These are phyloP conservation scores for Bonia amplexicaulis DNA, from an alignment of 176 grass and related monocot species.

Conservation along the genomic window DNA sequence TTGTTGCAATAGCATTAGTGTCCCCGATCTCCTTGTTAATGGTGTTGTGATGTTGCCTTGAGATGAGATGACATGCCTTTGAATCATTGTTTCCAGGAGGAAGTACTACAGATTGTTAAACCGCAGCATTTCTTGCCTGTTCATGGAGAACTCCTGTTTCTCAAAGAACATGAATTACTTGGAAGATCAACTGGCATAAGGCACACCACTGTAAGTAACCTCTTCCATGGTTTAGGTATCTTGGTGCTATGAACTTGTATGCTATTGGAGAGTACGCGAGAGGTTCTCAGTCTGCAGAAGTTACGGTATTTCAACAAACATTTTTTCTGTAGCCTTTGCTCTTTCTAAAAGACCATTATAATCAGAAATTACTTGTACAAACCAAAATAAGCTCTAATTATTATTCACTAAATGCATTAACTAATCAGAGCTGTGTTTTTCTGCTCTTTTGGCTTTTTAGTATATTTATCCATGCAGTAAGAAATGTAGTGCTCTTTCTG, in stretches of 20 bases:
- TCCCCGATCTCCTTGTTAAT: background rate
- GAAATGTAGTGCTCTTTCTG: conserved; percentile 6
- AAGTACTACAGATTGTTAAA: conserved; percentile 97
- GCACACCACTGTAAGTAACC: conserved; percentile 88
- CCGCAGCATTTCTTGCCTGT: conserved; percentile 98
- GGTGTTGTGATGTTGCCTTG: conserved; percentile 14
- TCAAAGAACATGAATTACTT: conserved; percentile 97
- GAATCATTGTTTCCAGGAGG: conserved; percentile 69
- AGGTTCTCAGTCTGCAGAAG: background rate
- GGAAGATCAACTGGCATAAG: conserved; percentile 91
- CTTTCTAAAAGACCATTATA: background rate
- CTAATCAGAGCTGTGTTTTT: background rate
- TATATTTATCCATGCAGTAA: background rate
- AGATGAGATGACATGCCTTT: background rate
- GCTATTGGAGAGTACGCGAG: background rate
- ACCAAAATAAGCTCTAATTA: background rate
- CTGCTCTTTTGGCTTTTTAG: background rate
- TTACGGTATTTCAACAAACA: background rate
- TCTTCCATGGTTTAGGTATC: background rate
- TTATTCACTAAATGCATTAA: background rate
- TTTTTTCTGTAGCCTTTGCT: background rate
- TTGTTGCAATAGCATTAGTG: background rate
- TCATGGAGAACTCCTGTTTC: conserved; percentile 94
- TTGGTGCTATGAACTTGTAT: background rate
- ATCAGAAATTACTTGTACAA: background rate